Base-by-base conservation (phyloP, 495 filamentous ascomycete genomes). In the Penicillium herquei region DNA sequence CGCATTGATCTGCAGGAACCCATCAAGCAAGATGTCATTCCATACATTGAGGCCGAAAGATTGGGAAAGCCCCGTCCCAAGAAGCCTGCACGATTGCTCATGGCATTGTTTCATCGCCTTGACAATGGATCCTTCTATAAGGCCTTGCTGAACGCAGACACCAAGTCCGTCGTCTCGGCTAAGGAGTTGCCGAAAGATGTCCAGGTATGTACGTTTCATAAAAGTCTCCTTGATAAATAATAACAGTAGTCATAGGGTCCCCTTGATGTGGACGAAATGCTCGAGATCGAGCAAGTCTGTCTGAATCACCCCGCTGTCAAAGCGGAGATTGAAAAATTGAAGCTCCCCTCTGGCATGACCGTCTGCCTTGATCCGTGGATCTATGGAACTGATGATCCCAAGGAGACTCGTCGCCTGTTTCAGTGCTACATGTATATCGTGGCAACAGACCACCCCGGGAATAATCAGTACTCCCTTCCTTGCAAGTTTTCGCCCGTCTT, bases 381-480 rank as follows among this genome's bases (percentile, higher is more conserved):
- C 58, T 78, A 78, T 35, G 75, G 75, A 11, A 70, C 68, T 0
- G 72, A 76, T 6, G 63, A 76, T 35, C 47, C 59, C 12, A 62
- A 69, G 0, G 73, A 77, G 39, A 57, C 54, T n/a, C 71, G 72
- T 9, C 73, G 72, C 0, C 43, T 76, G 50, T 71, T 72, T 51
- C 75, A 78, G 51, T 76, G 72, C 59, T 78, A 75, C 57, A 74
- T 78, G 69, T 76, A 76, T 32, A 67, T 76, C 16, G 67, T 75
- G 3, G 64, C 58, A 1, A 59, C 55, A 1, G 68, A 77, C 48
- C 73, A 77, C 41, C 68, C 73, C 2, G 66, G 75, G 48, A 70
- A 74, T 57, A 92, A 92, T 64, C 87, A 93, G 59, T 96, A 96
- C 67, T 84, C 89, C 0, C 79, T 89, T 34, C 91, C 91, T 0